Conservation (phyloP, 768 basidiomycete species). For the Suillus hirtellus region DNA sequence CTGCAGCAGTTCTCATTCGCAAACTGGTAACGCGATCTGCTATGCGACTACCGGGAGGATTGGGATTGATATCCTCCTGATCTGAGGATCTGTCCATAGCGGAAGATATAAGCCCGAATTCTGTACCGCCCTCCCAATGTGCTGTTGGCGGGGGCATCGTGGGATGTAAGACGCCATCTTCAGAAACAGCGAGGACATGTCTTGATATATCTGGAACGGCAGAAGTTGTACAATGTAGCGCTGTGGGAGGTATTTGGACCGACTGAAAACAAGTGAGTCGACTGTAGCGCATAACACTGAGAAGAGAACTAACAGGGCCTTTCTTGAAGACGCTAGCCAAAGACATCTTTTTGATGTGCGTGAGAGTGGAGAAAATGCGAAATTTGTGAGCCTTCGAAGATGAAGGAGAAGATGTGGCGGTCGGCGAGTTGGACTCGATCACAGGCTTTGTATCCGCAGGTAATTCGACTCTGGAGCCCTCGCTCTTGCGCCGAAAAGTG, state of each 20-base stretch:
- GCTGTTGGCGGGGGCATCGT: no score
- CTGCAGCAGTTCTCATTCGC: conserved; percentile 28
- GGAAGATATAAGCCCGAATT: neutral
- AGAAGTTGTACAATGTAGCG: neutral
- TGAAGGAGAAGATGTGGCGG: neutral
- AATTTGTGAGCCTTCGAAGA: neutral
- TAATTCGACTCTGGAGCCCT: neutral
- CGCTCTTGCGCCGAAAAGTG: neutral
- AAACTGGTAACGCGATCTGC: conserved; percentile 24
- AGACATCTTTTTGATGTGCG: neutral
- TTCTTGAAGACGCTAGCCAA: conserved; percentile 4
- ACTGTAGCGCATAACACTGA: neutral
- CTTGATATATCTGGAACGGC: neutral
- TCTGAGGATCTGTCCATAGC: neutral
- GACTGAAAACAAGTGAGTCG: neutral
- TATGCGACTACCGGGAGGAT: conserved; percentile 24
- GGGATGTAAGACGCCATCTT: neutral
- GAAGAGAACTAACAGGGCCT: neutral
- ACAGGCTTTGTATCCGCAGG: neutral
- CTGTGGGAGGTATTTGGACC: neutral
- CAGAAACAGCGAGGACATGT: neutral
- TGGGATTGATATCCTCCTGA: neutral
- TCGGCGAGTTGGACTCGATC: neutral
- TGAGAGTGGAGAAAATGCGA: neutral
- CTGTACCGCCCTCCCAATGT: neutral